Evolutionary conservation across 176 grass and related monocot genomes (phyloP), one percentile per base, ranked within the genome.

Genomic region (Oryza glumipatula): DNA sequence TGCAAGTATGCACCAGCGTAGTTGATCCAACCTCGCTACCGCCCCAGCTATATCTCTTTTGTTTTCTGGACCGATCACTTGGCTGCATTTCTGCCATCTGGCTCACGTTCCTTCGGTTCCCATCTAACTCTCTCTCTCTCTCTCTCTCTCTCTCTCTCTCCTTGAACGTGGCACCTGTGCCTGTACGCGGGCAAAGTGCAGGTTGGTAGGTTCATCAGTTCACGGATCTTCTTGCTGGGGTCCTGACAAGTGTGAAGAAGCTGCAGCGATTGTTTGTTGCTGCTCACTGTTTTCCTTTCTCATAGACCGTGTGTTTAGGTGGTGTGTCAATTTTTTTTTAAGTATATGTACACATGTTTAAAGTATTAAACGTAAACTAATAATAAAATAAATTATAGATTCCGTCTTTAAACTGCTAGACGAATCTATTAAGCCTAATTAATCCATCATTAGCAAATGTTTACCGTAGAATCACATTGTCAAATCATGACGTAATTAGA

Each of bases 11-110:
- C 64, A 23, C 0, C 70, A 44, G 2, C 66, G 26, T 78, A 73
- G 73, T 77, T 82, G 85, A 76, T 81, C 64, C 85, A 87, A 61
- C 71, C 24, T 73, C 24, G 69, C 68, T 74, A n/a, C 67, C 43
- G 36, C 36, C 36, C 36, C 36, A 38, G 47, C 79, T 32, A 2
- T 65, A 2, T 65, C 19, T 14, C 14, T 21, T 19, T 56, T 41
- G 6, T 41, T 41, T 41, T 21, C 7, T 21, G 52, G 52, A 21
- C 11, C 4, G 30, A 11, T 58, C 22, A 5, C 58, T 28, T 28
- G 69, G 43, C 41, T 32, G 81, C 6, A 6, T 61, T 39, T 58
- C 16, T 17, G 77, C 84, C 80, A 83, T 45, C 14, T 83, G 86
- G 77, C 60, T 39, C 72, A 41, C 61, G 11, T 19, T 11, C 48